Percentiles rank a stretch among this genome's conserved stretches.
These are phyloP conservation scores for Eudorina sp. DNA, from an alignment of 139 green algal species.

Conservation along the genomic window DNA sequence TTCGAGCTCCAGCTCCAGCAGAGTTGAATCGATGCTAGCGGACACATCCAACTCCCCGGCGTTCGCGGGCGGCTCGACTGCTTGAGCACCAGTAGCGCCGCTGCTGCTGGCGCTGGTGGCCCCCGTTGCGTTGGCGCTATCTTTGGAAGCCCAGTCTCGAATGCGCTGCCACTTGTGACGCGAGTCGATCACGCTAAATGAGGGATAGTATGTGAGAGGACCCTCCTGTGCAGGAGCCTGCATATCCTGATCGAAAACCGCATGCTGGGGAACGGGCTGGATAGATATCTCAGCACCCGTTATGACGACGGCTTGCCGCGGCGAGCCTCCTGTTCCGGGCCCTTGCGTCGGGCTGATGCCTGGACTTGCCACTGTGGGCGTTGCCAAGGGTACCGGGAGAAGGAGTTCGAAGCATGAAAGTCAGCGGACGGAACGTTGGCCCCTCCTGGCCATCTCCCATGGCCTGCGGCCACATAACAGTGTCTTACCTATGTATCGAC, in stretches of 20 bases:
- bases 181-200: conserved; percentile 44
- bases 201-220: conserved; percentile 53
- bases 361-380: conserved; percentile 17
- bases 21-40: conserved; percentile 32
- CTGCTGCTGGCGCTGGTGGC: background rate
- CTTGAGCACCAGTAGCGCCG: too few relatives aligned
- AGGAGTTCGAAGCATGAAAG: too few relatives aligned
- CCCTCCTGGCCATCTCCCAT: too few relatives aligned
- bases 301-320: conserved; percentile 14
- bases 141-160: conserved; percentile 50
- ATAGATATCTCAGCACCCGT: conserved; percentile 10
- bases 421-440: too few relatives aligned
- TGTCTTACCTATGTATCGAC: background rate
- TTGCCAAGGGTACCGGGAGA: too few relatives aligned
- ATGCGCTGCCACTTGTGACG: conserved; percentile 57
- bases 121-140: conserved; percentile 36
- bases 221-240: conserved; percentile 51
- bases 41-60: background rate
- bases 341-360: conserved; percentile 2
- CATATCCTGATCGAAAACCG: conserved; percentile 1
- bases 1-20: conserved; percentile 52
- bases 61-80: background rate
- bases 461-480: too few relatives aligned
- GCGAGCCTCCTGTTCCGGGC: background rate
- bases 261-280: background rate